Base-by-base conservation (phyloP, 306 rosid genomes). In the Acacia melanoxylon region DNA sequence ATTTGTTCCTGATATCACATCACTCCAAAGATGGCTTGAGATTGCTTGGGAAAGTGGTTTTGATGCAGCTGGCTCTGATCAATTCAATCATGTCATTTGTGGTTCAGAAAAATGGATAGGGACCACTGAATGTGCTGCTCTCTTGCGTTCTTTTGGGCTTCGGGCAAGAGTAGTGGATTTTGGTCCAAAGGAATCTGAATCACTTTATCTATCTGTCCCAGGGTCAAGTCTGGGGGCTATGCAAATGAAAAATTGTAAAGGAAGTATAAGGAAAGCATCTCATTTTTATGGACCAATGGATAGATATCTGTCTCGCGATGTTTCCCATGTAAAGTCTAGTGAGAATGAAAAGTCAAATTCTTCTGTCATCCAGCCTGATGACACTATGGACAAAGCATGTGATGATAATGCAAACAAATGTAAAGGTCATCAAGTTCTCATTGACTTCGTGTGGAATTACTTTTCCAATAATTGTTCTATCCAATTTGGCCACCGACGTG, bases 11-110 rank as follows among this genome's bases (percentile, higher is more conserved):
- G 97, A 94, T 82, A 92, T 92, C 48, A 84, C 82, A 6, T 90
- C 97, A 4, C 90, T 91, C 71, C 94, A 94, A 78, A 90, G 97
- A 82, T 94, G 97, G 98, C 92, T 94, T 73, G 97, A 92, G 92
- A 81, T 92, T 85, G 92, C 98, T 81, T 94, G 98, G 98, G 93
- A 86, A 78, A 90, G 86, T 84, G 98, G 97, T 29, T 92, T 92
- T 88, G 98, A 92, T 86, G 85, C 31, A 27, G 83, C 75, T 42
- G 97, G 97, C 48, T 86, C 91, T 19, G 88, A 87, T 54, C 97
- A 92, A 52, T 86, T 94, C 68, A 69, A 83, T 85, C 78, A 84
- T 69, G 88, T 61, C 74, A 76, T 92, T 78, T 90, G 80, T 86
- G 97, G 97, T 80, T 84, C 80, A 15, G 85, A 80, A 77, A 83